phyloP scores from a whole-genome alignment of 2,329 filamentous ascomycete species.

The Phyllosticta citribraziliensis region DNA sequence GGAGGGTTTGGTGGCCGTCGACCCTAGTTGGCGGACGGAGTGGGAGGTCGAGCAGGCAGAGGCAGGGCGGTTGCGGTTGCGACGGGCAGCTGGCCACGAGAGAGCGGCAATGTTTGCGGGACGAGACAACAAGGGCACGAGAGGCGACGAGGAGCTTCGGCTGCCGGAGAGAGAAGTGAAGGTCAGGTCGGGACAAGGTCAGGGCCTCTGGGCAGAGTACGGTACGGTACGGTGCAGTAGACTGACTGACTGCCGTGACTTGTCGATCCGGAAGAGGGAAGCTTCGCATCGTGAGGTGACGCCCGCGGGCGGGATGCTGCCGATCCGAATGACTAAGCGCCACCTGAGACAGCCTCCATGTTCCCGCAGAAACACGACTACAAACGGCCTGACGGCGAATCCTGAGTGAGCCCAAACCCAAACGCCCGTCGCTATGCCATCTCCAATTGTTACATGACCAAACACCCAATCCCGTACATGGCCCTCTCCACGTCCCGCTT shows the following conservation, averaged over 20 bases:
- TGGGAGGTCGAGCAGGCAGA: neutral
- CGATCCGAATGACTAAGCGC: conserved; percentile 3
- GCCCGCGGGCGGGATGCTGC: conserved; percentile 3
- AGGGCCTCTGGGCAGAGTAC: too few relatives aligned
- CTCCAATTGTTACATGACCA: conserved; percentile 55
- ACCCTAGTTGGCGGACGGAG: too few relatives aligned
- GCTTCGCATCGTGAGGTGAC: conserved; percentile 5
- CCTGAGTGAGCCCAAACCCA: neutral
- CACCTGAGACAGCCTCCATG: neutral
- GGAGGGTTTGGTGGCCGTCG: neutral
- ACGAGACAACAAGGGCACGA: neutral
- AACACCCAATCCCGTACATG: conserved; percentile 93
- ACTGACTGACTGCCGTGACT: too few relatives aligned
- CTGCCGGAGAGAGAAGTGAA: too few relatives aligned
- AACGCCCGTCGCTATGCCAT: conserved; percentile 7
- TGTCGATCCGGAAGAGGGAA: neutral
- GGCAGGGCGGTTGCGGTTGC: neutral
- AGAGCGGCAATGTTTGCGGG: neutral
- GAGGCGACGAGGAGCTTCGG: neutral
- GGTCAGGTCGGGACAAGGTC: too few relatives aligned
- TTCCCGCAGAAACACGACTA: neutral
- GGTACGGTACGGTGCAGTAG: too few relatives aligned
- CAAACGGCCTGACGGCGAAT: neutral
- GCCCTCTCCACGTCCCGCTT: conserved; percentile 82
- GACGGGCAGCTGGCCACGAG: neutral